These are phyloP conservation scores for Suillus paluster DNA, from an alignment of 768 basidiomycete genomes.

Conservation along the genomic window DNA sequence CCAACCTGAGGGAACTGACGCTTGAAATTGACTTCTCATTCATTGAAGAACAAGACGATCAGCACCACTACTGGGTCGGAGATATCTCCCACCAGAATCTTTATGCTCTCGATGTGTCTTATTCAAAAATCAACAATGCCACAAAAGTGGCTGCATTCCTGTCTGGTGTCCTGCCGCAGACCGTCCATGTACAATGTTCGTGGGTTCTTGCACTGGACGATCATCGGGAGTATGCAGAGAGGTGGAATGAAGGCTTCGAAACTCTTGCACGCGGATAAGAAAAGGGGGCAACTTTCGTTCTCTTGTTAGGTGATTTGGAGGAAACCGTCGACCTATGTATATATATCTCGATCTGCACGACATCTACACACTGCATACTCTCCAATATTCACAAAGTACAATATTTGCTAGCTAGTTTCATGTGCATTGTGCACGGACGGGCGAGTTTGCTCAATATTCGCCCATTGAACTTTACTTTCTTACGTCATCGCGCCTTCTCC, in stretches of 20 bases:
- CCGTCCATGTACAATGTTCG: slow-evolving; percentile 13
- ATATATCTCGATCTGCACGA: background rate
- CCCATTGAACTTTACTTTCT: background rate
- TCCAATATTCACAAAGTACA: background rate
- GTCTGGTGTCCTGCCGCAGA: slow-evolving; percentile 27
- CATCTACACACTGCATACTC: background rate
- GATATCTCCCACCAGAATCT: background rate
- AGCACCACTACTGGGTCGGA: background rate
- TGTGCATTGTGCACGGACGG: too few relatives aligned
- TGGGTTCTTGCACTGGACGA: slow-evolving; percentile 19
- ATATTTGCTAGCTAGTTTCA: background rate
- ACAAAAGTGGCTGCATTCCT: slow-evolving; percentile 28
- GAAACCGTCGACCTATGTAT: background rate
- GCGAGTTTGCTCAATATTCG: too few relatives aligned
- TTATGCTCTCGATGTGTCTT: slow-evolving; percentile 11
- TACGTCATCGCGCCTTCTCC: background rate
- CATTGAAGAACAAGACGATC: slow-evolving; percentile 18
- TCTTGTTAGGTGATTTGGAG: too few relatives aligned
- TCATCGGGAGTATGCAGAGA: slow-evolving; percentile 13
- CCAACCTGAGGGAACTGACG: slow-evolving; percentile 13
- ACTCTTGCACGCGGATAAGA: slow-evolving; percentile 21
- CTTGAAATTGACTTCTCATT: slow-evolving; percentile 26
- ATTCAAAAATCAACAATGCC: slow-evolving; percentile 25
- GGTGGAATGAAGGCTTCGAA: slow-evolving; percentile 28
- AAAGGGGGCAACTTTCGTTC: background rate